These are phyloP conservation scores for Xylaria sp. DNA, from an alignment of 2,329 filamentous ascomycete genomes.

Conservation along the genomic window DNA sequence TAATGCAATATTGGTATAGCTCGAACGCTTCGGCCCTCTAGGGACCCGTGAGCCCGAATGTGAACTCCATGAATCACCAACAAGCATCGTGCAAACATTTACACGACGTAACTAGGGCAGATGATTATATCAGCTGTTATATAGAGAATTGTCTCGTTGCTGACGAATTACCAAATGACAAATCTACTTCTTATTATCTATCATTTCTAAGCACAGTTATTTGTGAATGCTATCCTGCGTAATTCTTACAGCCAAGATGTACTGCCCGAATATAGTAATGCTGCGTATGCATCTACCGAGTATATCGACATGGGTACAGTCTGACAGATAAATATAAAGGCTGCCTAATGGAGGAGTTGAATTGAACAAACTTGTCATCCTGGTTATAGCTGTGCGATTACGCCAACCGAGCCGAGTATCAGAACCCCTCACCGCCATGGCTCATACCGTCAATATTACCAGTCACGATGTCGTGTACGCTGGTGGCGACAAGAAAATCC, in stretches of 20 bases:
- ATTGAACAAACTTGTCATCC: background rate
- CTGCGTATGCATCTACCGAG: background rate
- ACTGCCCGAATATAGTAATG: background rate
- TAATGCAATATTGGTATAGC: background rate
- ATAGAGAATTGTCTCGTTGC: background rate
- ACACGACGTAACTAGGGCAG: background rate
- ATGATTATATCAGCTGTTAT: background rate
- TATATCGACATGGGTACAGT: background rate
- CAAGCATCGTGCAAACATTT: background rate
- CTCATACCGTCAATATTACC: conserved; percentile 15
- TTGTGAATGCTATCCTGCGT: background rate
- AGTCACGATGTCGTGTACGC: conserved; percentile 39
- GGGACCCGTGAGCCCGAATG: background rate
- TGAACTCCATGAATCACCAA: background rate
- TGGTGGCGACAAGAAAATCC: conserved; percentile 44
- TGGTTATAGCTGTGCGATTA: background rate
- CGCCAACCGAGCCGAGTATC: background rate
- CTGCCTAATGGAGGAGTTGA: background rate
- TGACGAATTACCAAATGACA: background rate
- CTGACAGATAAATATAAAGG: conserved; percentile 15
- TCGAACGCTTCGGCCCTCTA: background rate
- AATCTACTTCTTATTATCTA: background rate
- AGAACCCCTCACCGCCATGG: conserved; percentile 20
- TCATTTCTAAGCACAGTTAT: background rate
- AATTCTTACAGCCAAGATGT: background rate